Conservation (phyloP, 176 grass and related monocot genomes). For the Tillandsia fasciculata region DNA sequence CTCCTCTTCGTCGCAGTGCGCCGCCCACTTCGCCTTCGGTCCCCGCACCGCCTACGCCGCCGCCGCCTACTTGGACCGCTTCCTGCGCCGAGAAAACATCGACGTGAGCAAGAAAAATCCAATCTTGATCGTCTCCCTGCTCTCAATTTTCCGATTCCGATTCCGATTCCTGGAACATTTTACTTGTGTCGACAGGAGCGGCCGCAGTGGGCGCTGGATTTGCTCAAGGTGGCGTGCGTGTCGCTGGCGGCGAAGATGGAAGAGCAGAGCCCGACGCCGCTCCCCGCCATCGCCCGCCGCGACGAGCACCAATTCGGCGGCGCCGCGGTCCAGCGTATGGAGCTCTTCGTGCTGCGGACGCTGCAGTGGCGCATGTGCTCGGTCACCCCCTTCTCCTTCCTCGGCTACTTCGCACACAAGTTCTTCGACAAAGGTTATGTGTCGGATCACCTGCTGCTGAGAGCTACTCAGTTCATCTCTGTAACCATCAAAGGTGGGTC, state of each 20-base stretch:
- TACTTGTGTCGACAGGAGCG: too few species aligned
- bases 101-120: conserved; percentile 25
- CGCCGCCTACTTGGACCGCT: conserved; percentile 79
- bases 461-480: conserved; percentile 48
- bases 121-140: conserved; percentile 1
- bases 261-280: conserved; percentile 37
- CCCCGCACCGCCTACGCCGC: conserved; percentile 68
- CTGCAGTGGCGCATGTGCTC: conserved; percentile 67
- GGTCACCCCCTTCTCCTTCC: conserved; percentile 72
- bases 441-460: conserved; percentile 29
- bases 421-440: conserved; percentile 25
- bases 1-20: conserved; percentile 22
- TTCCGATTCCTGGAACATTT: background rate
- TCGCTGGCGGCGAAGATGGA: conserved; percentile 89
- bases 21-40: conserved; percentile 38
- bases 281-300: conserved; percentile 37
- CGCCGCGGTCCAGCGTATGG: conserved; percentile 55
- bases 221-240: conserved; percentile 69
- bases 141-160: too few species aligned
- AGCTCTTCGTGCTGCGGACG: conserved; percentile 59
- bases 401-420: conserved; percentile 49
- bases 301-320: conserved; percentile 35
- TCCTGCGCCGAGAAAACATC: conserved; percentile 40
- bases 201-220: conserved; percentile 47
- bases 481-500: conserved; percentile 43